Conservation (phyloP, 441 rosid species). For the Populus trichocarpa region DNA sequence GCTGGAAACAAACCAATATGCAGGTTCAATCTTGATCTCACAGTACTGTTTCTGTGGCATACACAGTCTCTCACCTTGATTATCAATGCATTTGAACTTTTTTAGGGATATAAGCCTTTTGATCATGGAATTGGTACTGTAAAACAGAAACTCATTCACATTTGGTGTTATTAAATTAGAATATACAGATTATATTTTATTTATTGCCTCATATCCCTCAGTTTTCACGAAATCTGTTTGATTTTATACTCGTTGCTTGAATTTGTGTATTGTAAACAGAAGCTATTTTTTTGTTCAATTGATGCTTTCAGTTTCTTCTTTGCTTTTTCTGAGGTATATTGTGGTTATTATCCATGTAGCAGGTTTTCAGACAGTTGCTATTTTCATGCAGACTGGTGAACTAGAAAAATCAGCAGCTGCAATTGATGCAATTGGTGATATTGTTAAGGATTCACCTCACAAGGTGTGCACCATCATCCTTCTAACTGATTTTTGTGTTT, state of each 20-base stretch:
- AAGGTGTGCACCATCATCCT: slow-evolving; percentile 45
- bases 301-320: slow-evolving; percentile 29
- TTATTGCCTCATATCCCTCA: neutral
- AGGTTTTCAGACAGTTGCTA: slow-evolving; percentile 99
- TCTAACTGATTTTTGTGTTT: slow-evolving; percentile 3
- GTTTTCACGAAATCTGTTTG: neutral
- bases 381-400: slow-evolving; percentile 99
- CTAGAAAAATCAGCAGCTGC: slow-evolving; percentile 49
- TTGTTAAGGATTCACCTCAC: slow-evolving; percentile 64
- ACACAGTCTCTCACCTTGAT: neutral
- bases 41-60: neutral
- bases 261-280: slow-evolving; percentile 13
- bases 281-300: slow-evolving; percentile 13
- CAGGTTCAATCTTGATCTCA: neutral
- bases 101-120: neutral
- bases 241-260: neutral
- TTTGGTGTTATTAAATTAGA: neutral
- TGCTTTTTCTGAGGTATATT: slow-evolving; percentile 76
- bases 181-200: slow-evolving; percentile 3
- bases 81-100: neutral
- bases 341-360: slow-evolving; percentile 84
- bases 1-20: neutral
- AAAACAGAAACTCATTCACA: neutral
- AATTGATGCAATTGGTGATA: slow-evolving; percentile 35
- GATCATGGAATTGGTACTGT: slow-evolving; percentile 1